Base-by-base conservation (phyloP, 495 filamentous ascomycete species). In the Oleoguttula mirabilis region DNA sequence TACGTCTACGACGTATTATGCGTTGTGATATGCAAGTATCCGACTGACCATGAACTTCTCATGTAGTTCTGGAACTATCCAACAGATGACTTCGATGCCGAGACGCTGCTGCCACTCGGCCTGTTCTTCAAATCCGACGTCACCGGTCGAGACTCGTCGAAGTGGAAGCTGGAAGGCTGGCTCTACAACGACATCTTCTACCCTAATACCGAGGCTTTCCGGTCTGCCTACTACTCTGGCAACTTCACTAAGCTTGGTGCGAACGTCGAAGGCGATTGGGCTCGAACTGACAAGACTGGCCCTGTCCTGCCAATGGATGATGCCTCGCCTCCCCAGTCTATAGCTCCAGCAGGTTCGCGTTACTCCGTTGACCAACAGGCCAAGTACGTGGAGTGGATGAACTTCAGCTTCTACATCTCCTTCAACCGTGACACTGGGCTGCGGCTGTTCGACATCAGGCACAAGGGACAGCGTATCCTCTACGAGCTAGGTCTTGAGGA, bases 401-500 rank as follows among this genome's bases (percentile, higher is more conserved):
- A 62, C 42, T 74, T 65, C 21, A 57, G 50, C 43, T 74, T 74
- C 53, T 73, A 66, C 41, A 58, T 70, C 16, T 56, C 55, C 15
- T 67, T 67, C 41, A 58, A 44, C 27, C 45, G 58, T 12, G 68
- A 68, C 43, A 52, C 57, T 2, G 68, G 68, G 14, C 49, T 72
- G 33, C 34, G 51, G 11, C 50, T 73, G 16, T 65, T 61, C 43
- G 58, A 73, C 49, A 63, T 75, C 24, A 55, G 58, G 21, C 71
- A 66, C 55, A 64, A 72, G 46, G 70, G 67, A 10, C 58, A 71
- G 38, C 54, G 68, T 8, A 60, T 74, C 34, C 55, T 75, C 21
- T 73, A 75, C 52, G 69, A 73, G 47, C 58, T 74, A 22, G 60
- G 64, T 10, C 52, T 73, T 0, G 67, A 73, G 55, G 69, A 76